Evolutionary conservation across 1,139 yeast genomes (phyloP), one percentile per base, ranked within the genome.

Genomic region (Hyphopichia burtonii): DNA sequence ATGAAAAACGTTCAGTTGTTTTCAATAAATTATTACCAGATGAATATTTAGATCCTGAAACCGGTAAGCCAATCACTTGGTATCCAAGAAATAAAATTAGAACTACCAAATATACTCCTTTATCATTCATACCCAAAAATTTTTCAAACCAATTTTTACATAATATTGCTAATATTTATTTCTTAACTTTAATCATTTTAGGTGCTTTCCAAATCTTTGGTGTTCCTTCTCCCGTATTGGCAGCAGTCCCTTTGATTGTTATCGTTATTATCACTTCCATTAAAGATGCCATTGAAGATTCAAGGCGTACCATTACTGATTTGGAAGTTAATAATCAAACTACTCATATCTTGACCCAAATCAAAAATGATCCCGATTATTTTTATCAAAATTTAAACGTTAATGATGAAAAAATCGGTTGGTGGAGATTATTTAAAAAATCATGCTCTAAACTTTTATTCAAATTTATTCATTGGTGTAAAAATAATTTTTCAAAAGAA

Each of bases 1-100:
- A 56, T 19, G 70, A 74, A 44, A 67, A 64, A 40, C 71, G 96
- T 53, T 61, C 78, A 4, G 67, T 87, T 25, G 89, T 78, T 47
- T 78, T 84, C 71, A 90, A 90, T 63, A 63, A 78, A 59, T 76
- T 79, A 2, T 67, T 91, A 40, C 96, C 96, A 0, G 69, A 68
- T 3, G 80, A 82, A 23, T 66, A 73, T 58, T 45, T 81, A 16
- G 86, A 86, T 50, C 70, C 70, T 0, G 65, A 65, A 42, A 56
- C 71, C 1, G 67, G 70, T 12, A 52, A 57, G 23, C 63, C 74
- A 2, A 44, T 40, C 12, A 54, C 57, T 1, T 46, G 53, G 17
- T 79, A 75, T 48, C 74, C 80, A 14, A 63, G 83, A 50, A 80
- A 79, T 56, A 79, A 79, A 54, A 75, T 79, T 44, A 68, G 83